Evolutionary conservation across 2,329 filamentous ascomycete species (phyloP).

Genomic region (Colletotrichum cordylinicola): DNA sequence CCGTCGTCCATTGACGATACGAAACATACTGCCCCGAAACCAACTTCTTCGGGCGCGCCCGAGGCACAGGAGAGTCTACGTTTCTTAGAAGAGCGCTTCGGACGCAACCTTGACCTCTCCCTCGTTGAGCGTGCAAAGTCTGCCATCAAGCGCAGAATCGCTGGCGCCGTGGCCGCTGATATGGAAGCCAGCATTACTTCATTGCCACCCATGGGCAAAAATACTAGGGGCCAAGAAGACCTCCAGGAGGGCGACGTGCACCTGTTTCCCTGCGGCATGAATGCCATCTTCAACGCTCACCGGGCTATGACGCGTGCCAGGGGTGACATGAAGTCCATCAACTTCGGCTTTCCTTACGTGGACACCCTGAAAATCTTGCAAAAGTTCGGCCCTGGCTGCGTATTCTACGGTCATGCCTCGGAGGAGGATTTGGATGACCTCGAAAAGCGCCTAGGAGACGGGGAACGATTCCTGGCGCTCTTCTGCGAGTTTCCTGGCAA

Average conservation of each 20-base stretch:
- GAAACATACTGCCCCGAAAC: conserved; percentile 24
- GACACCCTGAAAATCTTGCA: conserved; percentile 94
- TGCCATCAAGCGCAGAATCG: conserved; percentile 86
- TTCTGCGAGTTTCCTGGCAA: conserved; percentile 98
- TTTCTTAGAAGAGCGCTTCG: conserved; percentile 94
- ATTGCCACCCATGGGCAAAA: conserved; percentile 52
- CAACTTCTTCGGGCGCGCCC: conserved; percentile 27
- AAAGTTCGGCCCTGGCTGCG: conserved; percentile 89
- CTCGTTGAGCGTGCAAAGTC: conserved; percentile 83
- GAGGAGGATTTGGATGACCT: conserved; percentile 83
- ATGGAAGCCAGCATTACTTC: conserved; percentile 65
- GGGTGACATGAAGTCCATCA: conserved; percentile 76
- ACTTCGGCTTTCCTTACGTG: conserved; percentile 96
- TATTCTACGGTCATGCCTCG: conserved; percentile 86
- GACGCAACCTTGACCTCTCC: conserved; percentile 83
- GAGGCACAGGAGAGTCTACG: conserved; percentile 71
- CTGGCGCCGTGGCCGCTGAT: conserved; percentile 80
- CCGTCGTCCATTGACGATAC: conserved; percentile 46
- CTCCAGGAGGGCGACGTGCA: conserved; percentile 89
- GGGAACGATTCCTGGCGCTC: conserved; percentile 80
- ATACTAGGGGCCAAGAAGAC: conserved; percentile 62
- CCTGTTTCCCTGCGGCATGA: conserved; percentile 91
- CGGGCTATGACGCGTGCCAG: conserved; percentile 71
- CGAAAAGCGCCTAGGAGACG: conserved; percentile 71
- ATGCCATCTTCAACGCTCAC: conserved; percentile 90